phyloP scores from a whole-genome alignment of 2,329 filamentous ascomycete genomes.

The Fusarium kyushuense region DNA sequence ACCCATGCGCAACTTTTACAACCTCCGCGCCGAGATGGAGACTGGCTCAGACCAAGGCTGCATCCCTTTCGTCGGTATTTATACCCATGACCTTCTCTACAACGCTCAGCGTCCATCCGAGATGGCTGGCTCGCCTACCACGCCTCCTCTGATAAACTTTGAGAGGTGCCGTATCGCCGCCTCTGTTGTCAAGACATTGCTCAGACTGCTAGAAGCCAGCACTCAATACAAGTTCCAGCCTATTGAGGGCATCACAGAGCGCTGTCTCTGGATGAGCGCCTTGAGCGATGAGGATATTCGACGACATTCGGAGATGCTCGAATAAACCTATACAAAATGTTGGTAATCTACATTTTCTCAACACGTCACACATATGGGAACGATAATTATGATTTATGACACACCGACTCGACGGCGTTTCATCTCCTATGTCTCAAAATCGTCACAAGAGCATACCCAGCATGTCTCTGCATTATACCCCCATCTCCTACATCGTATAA shows the following conservation, averaged over 20 bases:
- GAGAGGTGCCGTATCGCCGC: slow-evolving; percentile 83
- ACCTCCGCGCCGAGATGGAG: slow-evolving; percentile 84
- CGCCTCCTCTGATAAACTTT: slow-evolving; percentile 82
- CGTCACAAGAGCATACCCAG: slow-evolving; percentile 39
- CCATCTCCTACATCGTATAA: slow-evolving; percentile 20
- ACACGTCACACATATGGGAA: slow-evolving; percentile 19
- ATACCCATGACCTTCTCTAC: slow-evolving; percentile 86
- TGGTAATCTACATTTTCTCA: not conserved
- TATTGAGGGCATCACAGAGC: slow-evolving; percentile 80
- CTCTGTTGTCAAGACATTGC: slow-evolving; percentile 80
- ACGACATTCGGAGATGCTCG: slow-evolving; percentile 62
- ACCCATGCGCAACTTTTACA: slow-evolving; percentile 82
- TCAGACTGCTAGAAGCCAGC: slow-evolving; percentile 83
- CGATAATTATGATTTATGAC: slow-evolving; percentile 39
- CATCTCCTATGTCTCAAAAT: slow-evolving; percentile 37
- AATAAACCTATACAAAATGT: slow-evolving; percentile 47
- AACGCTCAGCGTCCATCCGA: slow-evolving; percentile 83
- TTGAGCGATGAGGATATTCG: slow-evolving; percentile 81
- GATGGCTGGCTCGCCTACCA: slow-evolving; percentile 74
- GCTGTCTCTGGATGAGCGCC: slow-evolving; percentile 88
- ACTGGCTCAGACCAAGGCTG: slow-evolving; percentile 74
- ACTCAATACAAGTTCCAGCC: slow-evolving; percentile 79
- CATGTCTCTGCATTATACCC: slow-evolving; percentile 37
- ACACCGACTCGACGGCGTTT: slow-evolving; percentile 39
- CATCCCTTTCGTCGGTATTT: slow-evolving; percentile 86